A percentile compares a stretch with the other conserved stretches of the same genome.
Conservation (phyloP, 1,284 basidiomycete genomes). For the Schizophyllum amplum region DNA sequence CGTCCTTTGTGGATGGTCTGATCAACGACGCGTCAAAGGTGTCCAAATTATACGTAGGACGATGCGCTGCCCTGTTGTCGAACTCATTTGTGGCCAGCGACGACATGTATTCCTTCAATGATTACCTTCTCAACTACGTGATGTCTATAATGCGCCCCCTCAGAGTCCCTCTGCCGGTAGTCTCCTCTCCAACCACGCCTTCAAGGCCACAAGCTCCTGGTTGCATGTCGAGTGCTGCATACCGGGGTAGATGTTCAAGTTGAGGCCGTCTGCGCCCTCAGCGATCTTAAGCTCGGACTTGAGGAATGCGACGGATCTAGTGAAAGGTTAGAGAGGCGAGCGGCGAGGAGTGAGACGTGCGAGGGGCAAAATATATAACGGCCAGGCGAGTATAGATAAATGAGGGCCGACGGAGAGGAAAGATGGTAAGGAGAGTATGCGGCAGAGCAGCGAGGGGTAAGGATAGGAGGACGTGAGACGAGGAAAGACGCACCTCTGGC, state of each 20-base stretch:
- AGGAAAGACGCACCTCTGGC: not conserved
- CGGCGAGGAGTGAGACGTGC: not conserved
- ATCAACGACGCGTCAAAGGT: too few species aligned
- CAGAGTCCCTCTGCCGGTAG: constrained; percentile 21
- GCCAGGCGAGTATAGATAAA: too few species aligned
- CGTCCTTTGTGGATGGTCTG: too few species aligned
- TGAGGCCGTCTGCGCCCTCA: constrained; percentile 35
- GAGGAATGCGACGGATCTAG: constrained; percentile 34
- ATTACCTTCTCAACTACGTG: not conserved
- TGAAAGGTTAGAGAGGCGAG: constrained; percentile 38
- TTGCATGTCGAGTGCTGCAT: constrained; percentile 56
- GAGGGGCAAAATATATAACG: too few species aligned
- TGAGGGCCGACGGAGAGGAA: too few species aligned
- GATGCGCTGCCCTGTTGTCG: too few species aligned
- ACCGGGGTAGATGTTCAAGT: constrained; percentile 52
- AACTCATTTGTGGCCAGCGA: too few species aligned
- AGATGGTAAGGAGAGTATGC: too few species aligned
- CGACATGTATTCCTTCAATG: not conserved
- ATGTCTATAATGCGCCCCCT: not conserved
- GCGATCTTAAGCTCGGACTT: constrained; percentile 39
- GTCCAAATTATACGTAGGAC: too few species aligned
- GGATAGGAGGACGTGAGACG: too few species aligned
- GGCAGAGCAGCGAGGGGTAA: too few species aligned
- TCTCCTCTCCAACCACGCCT: constrained; percentile 49
- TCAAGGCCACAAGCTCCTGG: constrained; percentile 60